Base-by-base conservation (phyloP, 805 yeast genomes). In the Wickerhamomyces bovis region DNA sequence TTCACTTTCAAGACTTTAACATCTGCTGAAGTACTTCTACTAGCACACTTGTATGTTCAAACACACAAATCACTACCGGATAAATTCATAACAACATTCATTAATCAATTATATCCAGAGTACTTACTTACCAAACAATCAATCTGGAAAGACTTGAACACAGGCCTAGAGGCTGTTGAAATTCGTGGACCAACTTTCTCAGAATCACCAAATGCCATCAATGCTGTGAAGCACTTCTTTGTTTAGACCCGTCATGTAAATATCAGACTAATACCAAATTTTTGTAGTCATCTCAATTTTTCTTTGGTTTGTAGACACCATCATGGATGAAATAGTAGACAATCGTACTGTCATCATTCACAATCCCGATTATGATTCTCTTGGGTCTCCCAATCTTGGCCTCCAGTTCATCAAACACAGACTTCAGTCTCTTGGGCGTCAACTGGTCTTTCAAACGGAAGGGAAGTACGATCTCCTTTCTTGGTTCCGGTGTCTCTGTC, bases 241-340 rank as follows among this genome's bases (percentile, higher is more conserved):
- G 22, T 49, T n/a, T 48, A 33, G 20, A 26, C 36, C 36, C 7
- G 8, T n/a, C 12, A 33, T 33, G 20, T 16, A 33, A 4, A 33
- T 16, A 33, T 13, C 31, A 8, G 13, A 12, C n/a, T n/a, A n/a
- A n/a, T 13, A 13, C n/a, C 31, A 28, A 28, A 13, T 13, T n/a
- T n/a, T n/a, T 13, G n/a, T 28, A 28, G n/a, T 13, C n/a, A 28
- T 28, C 28, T 59, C 54, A 79, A 51, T 77, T 78, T 55, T 75
- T 78, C 48, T 76, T 71, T 1, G 90, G 90, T 59, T 78, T 78
- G 30, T 72, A 78, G 10, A 83, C 63, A 4, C 90, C 90, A 54
- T 78, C 80, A 60, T 82, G 78, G 16, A 81, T 70, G 59, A 77
- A 76, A 61, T 85, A 84, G 54, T 80, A 85, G n/a, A 83, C 83